A percentile compares a stretch with the other conserved stretches of the same genome.
phyloP scores from a whole-genome alignment of 73 alveolate genomes.

The Paramecium octaurelia region DNA sequence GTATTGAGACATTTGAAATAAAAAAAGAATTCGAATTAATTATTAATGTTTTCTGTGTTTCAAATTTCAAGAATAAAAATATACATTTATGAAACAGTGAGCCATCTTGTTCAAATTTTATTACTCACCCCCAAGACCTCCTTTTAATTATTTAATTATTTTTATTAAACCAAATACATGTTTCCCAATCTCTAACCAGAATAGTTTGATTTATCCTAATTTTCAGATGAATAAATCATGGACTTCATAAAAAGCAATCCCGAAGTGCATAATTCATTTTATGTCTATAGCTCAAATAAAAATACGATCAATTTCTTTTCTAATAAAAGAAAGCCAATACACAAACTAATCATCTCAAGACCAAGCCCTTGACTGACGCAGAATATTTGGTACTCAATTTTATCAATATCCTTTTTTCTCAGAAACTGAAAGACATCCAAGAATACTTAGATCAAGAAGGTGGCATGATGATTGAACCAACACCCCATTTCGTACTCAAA shows the following conservation, averaged over 20 bases:
- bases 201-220: background rate
- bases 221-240: background rate
- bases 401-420: background rate
- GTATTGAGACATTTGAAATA: constrained; percentile 86
- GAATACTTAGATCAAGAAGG: constrained; percentile 69
- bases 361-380: background rate
- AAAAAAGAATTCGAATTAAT: background rate
- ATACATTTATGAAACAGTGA: background rate
- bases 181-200: background rate
- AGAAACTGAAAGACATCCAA: constrained; percentile 34
- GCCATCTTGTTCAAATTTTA: background rate
- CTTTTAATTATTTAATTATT: background rate
- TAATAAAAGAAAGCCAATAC: background rate
- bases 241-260: background rate
- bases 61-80: background rate
- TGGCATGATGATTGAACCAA: constrained; percentile 65
- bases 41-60: background rate
- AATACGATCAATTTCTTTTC: background rate
- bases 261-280: background rate
- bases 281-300: background rate
- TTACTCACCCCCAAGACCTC: background rate
- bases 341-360: background rate
- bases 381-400: background rate
- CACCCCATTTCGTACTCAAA: constrained; percentile 59
- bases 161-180: background rate